A percentile compares a stretch with the other conserved stretches of the same genome.
These are phyloP conservation scores for Globisporangium cylindrosporum DNA, from an alignment of 352 stramenopile species.

Conservation along the genomic window DNA sequence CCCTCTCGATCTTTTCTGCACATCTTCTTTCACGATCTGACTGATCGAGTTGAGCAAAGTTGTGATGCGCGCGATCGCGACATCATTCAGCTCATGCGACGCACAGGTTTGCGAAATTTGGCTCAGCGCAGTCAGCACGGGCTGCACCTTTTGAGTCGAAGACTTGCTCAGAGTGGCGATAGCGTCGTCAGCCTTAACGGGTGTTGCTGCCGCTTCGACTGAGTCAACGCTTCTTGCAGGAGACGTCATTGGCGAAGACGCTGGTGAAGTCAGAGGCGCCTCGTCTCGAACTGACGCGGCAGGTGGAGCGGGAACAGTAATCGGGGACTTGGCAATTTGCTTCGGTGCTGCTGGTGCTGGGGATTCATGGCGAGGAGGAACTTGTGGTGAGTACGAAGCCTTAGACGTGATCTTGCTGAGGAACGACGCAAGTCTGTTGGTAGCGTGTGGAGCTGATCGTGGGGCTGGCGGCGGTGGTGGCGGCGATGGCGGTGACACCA, in stretches of 20 bases:
- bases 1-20: conserved; percentile 38
- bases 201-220: no score
- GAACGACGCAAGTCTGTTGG: conserved; percentile 34
- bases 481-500: background rate
- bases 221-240: background rate
- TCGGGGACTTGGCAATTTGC: background rate
- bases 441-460: conserved; percentile 19
- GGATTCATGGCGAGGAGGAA: conserved; percentile 6
- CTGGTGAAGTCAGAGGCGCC: background rate
- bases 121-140: conserved; percentile 38
- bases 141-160: conserved; percentile 33
- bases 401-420: conserved; percentile 25
- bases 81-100: conserved; percentile 55
- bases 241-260: background rate
- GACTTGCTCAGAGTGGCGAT: background rate
- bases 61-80: conserved; percentile 60
- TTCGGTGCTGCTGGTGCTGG: background rate
- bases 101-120: conserved; percentile 55
- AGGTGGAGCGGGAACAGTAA: background rate
- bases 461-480: background rate
- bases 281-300: background rate
- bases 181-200: background rate
- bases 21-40: conserved; percentile 64
- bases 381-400: background rate
- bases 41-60: conserved; percentile 64